Percentiles rank a stretch among this genome's conserved stretches.
Conservation (phyloP, 2,329 filamentous ascomycete genomes). For the Botrytis tulipae region DNA sequence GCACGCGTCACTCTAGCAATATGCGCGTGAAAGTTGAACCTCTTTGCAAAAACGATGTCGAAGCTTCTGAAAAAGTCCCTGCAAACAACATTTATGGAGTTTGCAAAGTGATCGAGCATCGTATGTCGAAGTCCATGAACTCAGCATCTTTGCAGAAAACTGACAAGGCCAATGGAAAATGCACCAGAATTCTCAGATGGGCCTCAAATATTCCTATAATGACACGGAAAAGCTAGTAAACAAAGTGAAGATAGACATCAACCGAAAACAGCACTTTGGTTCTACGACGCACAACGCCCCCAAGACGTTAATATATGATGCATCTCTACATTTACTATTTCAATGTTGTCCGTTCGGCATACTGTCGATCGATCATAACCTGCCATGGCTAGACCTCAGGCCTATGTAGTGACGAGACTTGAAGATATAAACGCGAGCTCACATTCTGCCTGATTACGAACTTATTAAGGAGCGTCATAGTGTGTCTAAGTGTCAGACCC, state of each 20-base stretch:
- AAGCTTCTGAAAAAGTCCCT: not conserved
- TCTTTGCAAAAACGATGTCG: not conserved
- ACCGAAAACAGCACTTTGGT: not conserved
- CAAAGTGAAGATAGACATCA: not conserved
- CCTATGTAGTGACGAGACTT: not conserved
- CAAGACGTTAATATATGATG: not conserved
- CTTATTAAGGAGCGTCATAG: not conserved
- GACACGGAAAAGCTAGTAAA: not conserved
- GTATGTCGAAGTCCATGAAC: not conserved
- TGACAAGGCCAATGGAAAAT: not conserved
- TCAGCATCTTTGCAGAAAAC: not conserved
- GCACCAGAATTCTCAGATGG: not conserved
- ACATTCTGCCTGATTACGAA: no score
- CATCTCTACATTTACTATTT: not conserved
- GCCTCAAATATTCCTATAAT: no score
- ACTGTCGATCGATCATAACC: not conserved
- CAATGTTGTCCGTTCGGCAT: not conserved
- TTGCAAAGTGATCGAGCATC: not conserved
- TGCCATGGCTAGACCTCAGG: not conserved
- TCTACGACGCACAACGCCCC: not conserved
- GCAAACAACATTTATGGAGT: not conserved
- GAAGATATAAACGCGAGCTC: not conserved
- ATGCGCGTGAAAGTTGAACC: not conserved
- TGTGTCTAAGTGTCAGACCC: not conserved
- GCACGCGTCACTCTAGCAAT: not conserved